phyloP scores from a whole-genome alignment of 805 yeast genomes.

The Saccharomycopsis fermentans region DNA sequence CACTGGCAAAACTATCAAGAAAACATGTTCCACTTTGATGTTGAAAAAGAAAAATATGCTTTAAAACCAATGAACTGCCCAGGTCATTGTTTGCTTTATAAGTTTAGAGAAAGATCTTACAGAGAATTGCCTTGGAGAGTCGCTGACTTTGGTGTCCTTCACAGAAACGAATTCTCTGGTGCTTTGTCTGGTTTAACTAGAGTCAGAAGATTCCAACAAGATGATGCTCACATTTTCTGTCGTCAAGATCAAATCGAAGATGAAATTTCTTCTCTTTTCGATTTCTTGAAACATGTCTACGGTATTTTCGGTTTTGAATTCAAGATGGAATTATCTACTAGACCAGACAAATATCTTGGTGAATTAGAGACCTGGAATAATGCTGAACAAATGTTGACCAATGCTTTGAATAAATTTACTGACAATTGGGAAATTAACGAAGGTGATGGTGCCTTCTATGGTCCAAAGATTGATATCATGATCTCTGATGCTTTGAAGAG shows the following conservation, averaged over 20 bases:
- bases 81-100: slow-evolving; percentile 89
- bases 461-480: slow-evolving; percentile 94
- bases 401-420: slow-evolving; percentile 76
- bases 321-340: slow-evolving; percentile 92
- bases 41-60: slow-evolving; percentile 92
- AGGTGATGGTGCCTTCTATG: slow-evolving; percentile 96
- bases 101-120: slow-evolving; percentile 87
- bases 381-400: slow-evolving; percentile 79
- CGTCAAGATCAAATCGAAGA: slow-evolving; percentile 78
- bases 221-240: slow-evolving; percentile 98
- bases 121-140: slow-evolving; percentile 98
- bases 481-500: slow-evolving; percentile 88
- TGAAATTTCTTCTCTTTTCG: slow-evolving; percentile 78
- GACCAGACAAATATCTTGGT: slow-evolving; percentile 96
- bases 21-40: slow-evolving; percentile 93
- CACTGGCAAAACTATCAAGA: slow-evolving; percentile 98
- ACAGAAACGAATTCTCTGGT: slow-evolving; percentile 94
- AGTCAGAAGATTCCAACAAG: slow-evolving; percentile 98
- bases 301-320: slow-evolving; percentile 92
- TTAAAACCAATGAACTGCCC: slow-evolving; percentile 93
- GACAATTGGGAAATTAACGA: slow-evolving; percentile 90
- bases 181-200: slow-evolving; percentile 92
- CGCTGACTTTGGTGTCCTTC: slow-evolving; percentile 95
- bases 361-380: slow-evolving; percentile 87
- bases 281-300: slow-evolving; percentile 74